Evolutionary conservation across 2,329 filamentous ascomycete species (phyloP), one percentile per base, ranked within the genome.

Genomic region (Monilinia vaccinii-corymbosi): DNA sequence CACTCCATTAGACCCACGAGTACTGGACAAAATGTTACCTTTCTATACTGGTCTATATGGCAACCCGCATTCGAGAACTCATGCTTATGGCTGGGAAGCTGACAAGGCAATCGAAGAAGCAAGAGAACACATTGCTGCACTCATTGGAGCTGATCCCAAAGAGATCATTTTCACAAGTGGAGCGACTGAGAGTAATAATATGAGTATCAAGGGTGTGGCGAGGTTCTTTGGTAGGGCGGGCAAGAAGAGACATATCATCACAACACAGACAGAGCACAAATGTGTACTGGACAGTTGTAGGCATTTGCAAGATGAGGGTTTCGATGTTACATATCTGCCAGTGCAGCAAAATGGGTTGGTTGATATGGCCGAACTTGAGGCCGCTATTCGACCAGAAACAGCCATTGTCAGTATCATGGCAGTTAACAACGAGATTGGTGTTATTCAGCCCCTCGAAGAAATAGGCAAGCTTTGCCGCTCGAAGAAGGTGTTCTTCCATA

Each of bases 101-200:
- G 94, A 99, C 71, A 91, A 92, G 76, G 93, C 89, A 0, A 87
- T 96, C 25, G 94, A 99, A 73, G 82, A 90, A 64, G 92, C 94
- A 47, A 84, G 94, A 69, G 82, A 82, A 68, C 84, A 97, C 71
- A 81, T 97, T 65, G 94, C 94, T 3, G 81, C 81, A 44, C 81
- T 99, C 59, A 94, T 99, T 66, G 93, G 93, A 31, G 94, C 94
- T 32, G 91, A 99, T 73, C 79, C 94, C 7, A 99, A 99, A 76
- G 94, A 99, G 73, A 97, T 99, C 66, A 95, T 99, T 69, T 97
- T 99, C 76, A 99, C 94, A 8, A 97, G 92, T 70, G 94, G 94
- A 59, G 94, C 94, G 18, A 99, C 94, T 0, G 94, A 99, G 78
- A 97, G 91, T 73, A 99, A 99, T 77, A 99, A 99, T 71, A 99